These are phyloP conservation scores for Puccinia triticina DNA, from an alignment of 1,284 basidiomycete species.

Conservation along the genomic window DNA sequence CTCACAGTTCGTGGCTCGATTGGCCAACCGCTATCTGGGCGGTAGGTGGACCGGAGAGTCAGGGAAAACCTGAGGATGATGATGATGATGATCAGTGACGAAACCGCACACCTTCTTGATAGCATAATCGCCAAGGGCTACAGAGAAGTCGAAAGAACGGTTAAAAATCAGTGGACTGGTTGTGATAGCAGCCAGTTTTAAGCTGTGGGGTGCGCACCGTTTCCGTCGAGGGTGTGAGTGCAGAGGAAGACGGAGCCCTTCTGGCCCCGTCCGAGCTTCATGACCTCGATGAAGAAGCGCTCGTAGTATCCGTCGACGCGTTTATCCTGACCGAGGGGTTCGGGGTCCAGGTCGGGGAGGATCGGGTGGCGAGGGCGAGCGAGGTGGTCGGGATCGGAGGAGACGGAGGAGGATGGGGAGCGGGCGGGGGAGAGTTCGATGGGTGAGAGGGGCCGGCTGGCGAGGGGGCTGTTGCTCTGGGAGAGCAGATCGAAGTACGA, in stretches of 20 bases:
- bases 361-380: too few species aligned
- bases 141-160: neutral
- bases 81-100: neutral
- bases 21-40: conserved; percentile 48
- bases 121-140: conserved; percentile 44
- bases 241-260: conserved; percentile 86
- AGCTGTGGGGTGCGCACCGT: conserved; percentile 12
- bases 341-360: neutral
- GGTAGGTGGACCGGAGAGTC: neutral
- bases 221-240: conserved; percentile 41
- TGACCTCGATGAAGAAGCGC: conserved; percentile 84
- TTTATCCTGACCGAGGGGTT: conserved; percentile 35
- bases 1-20: conserved; percentile 44
- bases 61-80: neutral
- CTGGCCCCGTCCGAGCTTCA: conserved; percentile 83
- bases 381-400: neutral
- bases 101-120: conserved; percentile 34
- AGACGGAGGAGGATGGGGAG: neutral
- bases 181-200: neutral
- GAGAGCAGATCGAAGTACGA: conserved; percentile 45
- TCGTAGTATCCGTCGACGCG: conserved; percentile 64
- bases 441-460: conserved; percentile 30
- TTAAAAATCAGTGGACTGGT: neutral
- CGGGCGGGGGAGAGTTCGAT: neutral
- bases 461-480: neutral